Evolutionary conservation across 2,329 filamentous ascomycete species (phyloP), one percentile per base, ranked within the genome.

Genomic region (Kalmusia sp.): DNA sequence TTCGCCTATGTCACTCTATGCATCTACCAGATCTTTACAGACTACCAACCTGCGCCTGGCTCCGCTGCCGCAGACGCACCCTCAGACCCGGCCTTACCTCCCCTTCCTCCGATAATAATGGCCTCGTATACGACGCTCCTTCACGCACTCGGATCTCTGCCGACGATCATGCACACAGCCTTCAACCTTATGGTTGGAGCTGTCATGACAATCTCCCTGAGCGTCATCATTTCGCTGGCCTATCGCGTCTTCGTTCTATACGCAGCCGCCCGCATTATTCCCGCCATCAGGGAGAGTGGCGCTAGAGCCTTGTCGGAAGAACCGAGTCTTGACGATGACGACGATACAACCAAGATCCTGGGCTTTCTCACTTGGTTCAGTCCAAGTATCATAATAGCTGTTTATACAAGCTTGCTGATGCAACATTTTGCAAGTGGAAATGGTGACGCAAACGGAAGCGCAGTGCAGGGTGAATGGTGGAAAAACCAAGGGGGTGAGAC

Each of bases 1-100:
- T 98, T 99, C 70, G 93, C 95, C 68, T 99, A 99, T 76, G 87
- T 97, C 56, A 95, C 96, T n/a, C 87, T 99, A 58, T 98, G 93
- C 79, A 90, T 98, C 70, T 99, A 98, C 78, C 95, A 99, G 76
- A 98, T 98, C 74, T 98, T 98, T 76, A 99, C 95, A 67, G 95
- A 99, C 77, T 98, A 98, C 77, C 86, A 93, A 63, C 92, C 95
- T 3, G 93, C 90, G 4, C 86, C 75, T 12, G 80, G 65, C 31
- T 70, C 83, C 24, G 79, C 82, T 27, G 72, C 74, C 14, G 76
- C 81, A 3, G 82, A 82, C 40, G 77, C 78, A 14, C 77, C 82
- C 12, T 70, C 84, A 12, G 89, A 96, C 55, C 87, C 90, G n/a
- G 93, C 96, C 22, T 95, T 98, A 57, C 95, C 95, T 33, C 95